Evolutionary conservation across 106 monocot species (phyloP).

Genomic region (Posidonia australis): DNA sequence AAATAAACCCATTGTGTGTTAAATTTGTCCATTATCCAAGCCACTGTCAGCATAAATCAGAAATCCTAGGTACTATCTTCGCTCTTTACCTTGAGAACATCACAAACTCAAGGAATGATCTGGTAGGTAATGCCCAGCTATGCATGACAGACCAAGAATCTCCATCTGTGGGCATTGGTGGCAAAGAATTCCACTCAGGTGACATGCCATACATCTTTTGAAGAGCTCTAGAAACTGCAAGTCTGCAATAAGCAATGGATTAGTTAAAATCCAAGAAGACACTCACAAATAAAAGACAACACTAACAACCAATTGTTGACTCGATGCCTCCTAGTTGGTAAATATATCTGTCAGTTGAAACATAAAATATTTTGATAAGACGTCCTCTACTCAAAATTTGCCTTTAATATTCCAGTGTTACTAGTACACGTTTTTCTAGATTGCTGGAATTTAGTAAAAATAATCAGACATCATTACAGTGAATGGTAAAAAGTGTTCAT

Average conservation of each 20-base stretch:
- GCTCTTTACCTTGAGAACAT: slow-evolving; percentile 85
- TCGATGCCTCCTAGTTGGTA: too few species aligned
- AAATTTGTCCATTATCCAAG: too few species aligned
- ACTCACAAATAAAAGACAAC: not conserved
- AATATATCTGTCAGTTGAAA: too few species aligned
- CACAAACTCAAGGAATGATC: slow-evolving; percentile 90
- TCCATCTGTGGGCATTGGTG: slow-evolving; percentile 63
- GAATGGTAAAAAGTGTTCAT: too few species aligned
- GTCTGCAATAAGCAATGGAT: slow-evolving; percentile 24
- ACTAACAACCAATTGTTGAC: not conserved
- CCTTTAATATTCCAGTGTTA: too few species aligned
- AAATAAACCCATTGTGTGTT: too few species aligned
- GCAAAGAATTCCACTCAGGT: slow-evolving; percentile 47
- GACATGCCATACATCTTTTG: slow-evolving; percentile 67
- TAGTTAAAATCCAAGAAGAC: not conserved
- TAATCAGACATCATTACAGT: too few species aligned
- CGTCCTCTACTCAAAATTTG: too few species aligned
- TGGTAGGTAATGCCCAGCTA: slow-evolving; percentile 89
- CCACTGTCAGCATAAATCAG: too few species aligned
- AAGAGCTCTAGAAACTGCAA: slow-evolving; percentile 49
- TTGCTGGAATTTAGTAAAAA: too few species aligned
- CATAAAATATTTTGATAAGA: too few species aligned
- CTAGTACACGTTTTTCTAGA: too few species aligned
- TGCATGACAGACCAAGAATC: slow-evolving; percentile 88
- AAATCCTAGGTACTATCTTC: not conserved